A percentile compares a stretch with the other conserved stretches of the same genome.
These are phyloP conservation scores for Alternaria triticimaculans DNA, from an alignment of 2,329 filamentous ascomycete genomes.

Conservation along the genomic window DNA sequence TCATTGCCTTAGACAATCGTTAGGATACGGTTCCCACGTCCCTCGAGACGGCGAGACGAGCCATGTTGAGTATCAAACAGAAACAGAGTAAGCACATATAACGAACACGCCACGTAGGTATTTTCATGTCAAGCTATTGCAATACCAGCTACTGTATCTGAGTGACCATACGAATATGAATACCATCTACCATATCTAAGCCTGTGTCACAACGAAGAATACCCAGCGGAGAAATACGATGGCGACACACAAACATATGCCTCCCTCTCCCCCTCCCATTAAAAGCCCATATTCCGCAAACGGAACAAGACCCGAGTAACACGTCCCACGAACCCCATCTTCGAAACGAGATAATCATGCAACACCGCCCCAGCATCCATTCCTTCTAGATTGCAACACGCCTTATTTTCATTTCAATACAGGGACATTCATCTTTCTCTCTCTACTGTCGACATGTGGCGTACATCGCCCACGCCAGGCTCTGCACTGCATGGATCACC, in stretches of 20 bases:
- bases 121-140: not conserved
- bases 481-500: not conserved
- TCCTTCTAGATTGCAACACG: not conserved
- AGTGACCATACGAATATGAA: not conserved
- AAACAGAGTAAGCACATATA: not conserved
- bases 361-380: not conserved
- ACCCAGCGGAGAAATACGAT: not conserved
- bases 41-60: not conserved
- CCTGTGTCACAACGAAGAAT: not conserved
- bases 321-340: not conserved
- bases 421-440: not conserved
- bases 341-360: not conserved
- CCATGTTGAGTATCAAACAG: not conserved
- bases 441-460: not conserved
- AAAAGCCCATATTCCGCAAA: not conserved
- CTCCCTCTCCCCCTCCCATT: not conserved
- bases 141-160: not conserved
- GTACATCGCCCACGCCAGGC: not conserved
- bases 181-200: not conserved
- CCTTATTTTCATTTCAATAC: not conserved
- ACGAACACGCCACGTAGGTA: not conserved
- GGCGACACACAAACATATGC: not conserved
- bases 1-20: not conserved
- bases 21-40: not conserved
- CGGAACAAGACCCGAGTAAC: not conserved